Percentiles rank a stretch among this genome's conserved stretches.
These are phyloP conservation scores for Kalaharituber pfeilii DNA, from an alignment of 2,329 filamentous ascomycete species.

Conservation along the genomic window DNA sequence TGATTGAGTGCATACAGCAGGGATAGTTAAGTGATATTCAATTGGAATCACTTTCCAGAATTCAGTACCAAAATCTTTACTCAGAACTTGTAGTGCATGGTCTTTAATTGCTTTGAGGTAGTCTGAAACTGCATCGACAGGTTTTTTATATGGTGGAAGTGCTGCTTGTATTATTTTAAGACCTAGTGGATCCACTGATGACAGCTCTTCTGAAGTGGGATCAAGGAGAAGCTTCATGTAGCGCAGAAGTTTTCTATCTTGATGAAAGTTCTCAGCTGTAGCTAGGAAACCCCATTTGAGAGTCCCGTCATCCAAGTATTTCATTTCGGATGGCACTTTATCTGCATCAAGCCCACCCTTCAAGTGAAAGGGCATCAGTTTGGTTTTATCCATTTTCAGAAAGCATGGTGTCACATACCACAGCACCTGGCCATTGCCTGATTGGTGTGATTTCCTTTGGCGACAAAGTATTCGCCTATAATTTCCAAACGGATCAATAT, in stretches of 20 bases:
- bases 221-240: background rate
- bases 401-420: background rate
- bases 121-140: conserved; percentile 8
- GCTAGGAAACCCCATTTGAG: background rate
- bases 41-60: background rate
- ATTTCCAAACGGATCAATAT: no score
- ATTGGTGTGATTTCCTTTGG: background rate
- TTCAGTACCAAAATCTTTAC: background rate
- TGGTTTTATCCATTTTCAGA: background rate
- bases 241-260: background rate
- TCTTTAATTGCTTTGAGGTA: conserved; percentile 6
- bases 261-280: background rate
- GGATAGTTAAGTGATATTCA: conserved; percentile 11
- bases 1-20: conserved; percentile 1
- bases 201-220: background rate
- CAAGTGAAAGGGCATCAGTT: background rate
- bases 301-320: background rate
- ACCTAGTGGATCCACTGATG: background rate
- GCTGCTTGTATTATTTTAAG: background rate
- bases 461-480: background rate
- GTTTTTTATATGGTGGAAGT: conserved; percentile 2
- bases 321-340: background rate
- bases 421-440: background rate
- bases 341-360: background rate
- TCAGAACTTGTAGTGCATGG: conserved; percentile 3